phyloP scores from a whole-genome alignment of 2,329 filamentous ascomycete genomes.

The Aspergillus texensis region DNA sequence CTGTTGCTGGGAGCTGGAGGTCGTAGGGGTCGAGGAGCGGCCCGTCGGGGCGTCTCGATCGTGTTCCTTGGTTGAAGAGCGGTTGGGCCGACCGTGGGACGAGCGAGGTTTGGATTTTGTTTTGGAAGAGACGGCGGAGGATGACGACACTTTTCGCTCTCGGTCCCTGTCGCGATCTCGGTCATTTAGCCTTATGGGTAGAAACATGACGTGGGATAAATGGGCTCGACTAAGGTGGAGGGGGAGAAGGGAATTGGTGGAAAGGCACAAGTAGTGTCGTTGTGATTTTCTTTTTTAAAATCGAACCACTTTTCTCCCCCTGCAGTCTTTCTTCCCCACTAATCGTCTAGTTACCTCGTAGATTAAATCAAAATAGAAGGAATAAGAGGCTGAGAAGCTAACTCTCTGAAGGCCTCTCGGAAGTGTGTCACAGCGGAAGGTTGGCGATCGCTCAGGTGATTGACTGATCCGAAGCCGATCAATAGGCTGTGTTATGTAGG shows the following conservation, averaged over 20 bases:
- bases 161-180: slow-evolving; percentile 35
- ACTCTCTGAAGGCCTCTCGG: slow-evolving; percentile 7
- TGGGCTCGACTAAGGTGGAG: slow-evolving; percentile 27
- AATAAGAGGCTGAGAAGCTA: slow-evolving; percentile 3
- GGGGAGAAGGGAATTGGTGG: slow-evolving; percentile 19
- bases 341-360: slow-evolving; percentile 30
- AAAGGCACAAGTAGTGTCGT: slow-evolving; percentile 16
- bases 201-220: slow-evolving; percentile 38
- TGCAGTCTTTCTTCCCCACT: slow-evolving; percentile 7
- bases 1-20: slow-evolving; percentile 26
- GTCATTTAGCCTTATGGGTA: slow-evolving; percentile 41
- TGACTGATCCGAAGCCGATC: neutral
- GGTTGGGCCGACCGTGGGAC: slow-evolving; percentile 34
- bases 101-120: slow-evolving; percentile 34
- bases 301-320: slow-evolving; percentile 9
- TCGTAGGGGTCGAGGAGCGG: slow-evolving; percentile 33
- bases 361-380: slow-evolving; percentile 3
- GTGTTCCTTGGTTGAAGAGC: slow-evolving; percentile 38
- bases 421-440: slow-evolving; percentile 12
- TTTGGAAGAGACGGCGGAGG: slow-evolving; percentile 30
- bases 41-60: slow-evolving; percentile 31
- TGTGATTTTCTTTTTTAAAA: slow-evolving; percentile 12
- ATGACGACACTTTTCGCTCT: slow-evolving; percentile 28
- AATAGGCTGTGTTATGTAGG: neutral
- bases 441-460: slow-evolving; percentile 5